phyloP scores from a whole-genome alignment of 108 stramenopile species.

The Fragilaria crotonensis region DNA sequence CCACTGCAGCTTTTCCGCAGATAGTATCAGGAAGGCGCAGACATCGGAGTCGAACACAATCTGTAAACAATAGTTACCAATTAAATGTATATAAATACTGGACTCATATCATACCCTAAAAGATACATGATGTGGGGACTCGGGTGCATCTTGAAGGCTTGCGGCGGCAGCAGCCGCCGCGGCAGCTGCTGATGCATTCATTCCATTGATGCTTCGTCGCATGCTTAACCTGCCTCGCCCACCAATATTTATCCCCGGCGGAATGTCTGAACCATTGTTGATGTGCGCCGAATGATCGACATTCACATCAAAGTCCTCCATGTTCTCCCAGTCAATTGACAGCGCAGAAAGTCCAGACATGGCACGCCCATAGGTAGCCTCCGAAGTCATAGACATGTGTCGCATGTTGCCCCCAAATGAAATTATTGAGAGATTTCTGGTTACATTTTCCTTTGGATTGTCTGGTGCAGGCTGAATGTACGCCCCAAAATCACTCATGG shows the following conservation, averaged over 20 bases:
- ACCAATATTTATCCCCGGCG: neutral
- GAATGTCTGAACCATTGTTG: slow-evolving; percentile 65
- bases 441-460: neutral
- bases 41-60: neutral
- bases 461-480: slow-evolving; percentile 10
- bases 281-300: slow-evolving; percentile 85
- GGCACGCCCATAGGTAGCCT: slow-evolving; percentile 74
- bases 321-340: slow-evolving; percentile 87
- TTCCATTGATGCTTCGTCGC: neutral
- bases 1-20: too few species aligned
- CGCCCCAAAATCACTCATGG: neutral
- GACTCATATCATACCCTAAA: neutral
- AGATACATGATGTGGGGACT: neutral
- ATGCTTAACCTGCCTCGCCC: neutral
- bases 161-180: neutral
- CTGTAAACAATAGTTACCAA: neutral
- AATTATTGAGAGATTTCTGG: slow-evolving; percentile 33
- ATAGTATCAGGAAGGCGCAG: neutral
- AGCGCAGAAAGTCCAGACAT: slow-evolving; percentile 84
- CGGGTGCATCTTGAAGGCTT: neutral
- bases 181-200: neutral
- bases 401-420: slow-evolving; percentile 35
- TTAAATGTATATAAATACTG: neutral
- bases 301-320: slow-evolving; percentile 87
- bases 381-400: slow-evolving; percentile 38